Percentiles rank a stretch among this genome's conserved stretches.
Evolutionary conservation across 2,329 filamentous ascomycete species (phyloP).

Genomic region (Fusarium sp.): DNA sequence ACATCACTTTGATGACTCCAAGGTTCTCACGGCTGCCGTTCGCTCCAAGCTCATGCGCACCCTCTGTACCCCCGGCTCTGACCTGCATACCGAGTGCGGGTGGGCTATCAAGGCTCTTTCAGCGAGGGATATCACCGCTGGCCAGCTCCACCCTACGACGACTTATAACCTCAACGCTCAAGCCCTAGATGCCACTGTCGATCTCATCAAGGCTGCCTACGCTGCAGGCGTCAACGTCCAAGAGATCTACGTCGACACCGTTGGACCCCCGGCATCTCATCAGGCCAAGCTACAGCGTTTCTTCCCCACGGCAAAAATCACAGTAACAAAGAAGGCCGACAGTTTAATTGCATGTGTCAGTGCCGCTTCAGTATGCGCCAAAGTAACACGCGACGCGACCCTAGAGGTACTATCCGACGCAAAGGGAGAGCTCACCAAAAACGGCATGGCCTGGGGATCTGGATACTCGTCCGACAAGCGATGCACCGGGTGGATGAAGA

Average conservation of each 20-base stretch:
- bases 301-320: constrained; percentile 82
- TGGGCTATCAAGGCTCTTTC: constrained; percentile 88
- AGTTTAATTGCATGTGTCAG: constrained; percentile 92
- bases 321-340: constrained; percentile 91
- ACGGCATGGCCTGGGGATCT: constrained; percentile 80
- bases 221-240: constrained; percentile 82
- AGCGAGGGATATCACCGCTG: constrained; percentile 82
- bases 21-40: constrained; percentile 85
- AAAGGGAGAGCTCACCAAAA: constrained; percentile 48
- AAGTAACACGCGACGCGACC: constrained; percentile 92
- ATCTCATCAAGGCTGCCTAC: constrained; percentile 82
- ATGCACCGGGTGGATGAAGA: constrained; percentile 84
- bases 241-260: constrained; percentile 95
- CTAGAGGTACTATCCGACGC: constrained; percentile 81
- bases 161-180: constrained; percentile 95
- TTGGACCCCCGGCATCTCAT: constrained; percentile 85
- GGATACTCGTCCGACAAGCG: constrained; percentile 92
- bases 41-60: constrained; percentile 77
- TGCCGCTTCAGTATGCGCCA: constrained; percentile 93
- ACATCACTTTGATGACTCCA: constrained; percentile 95
- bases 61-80: constrained; percentile 73
- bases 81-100: constrained; percentile 71
- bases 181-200: constrained; percentile 91
- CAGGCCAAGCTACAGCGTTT: constrained; percentile 85
- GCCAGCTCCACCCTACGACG: constrained; percentile 76